Evolutionary conservation across 306 rosid genomes (phyloP), one percentile per base, ranked within the genome.

Genomic region (Rosa persica): DNA sequence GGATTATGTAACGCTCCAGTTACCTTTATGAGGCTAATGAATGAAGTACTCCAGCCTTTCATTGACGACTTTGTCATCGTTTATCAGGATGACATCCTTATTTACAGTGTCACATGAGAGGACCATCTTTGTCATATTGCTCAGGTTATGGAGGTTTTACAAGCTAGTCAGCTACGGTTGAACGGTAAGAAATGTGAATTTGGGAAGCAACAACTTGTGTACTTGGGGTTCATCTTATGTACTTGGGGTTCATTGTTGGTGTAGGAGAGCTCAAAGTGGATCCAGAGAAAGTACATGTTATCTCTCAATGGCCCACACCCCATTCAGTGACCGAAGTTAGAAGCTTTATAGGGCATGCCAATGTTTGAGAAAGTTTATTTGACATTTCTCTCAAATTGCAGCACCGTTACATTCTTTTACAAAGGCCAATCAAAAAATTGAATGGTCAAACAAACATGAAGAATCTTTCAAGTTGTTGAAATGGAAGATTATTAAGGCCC

Each of bases 121-220:
- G 23, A 19, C 49, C 51, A 67, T 42, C 19, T n/a, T 42, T 5
- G 0, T 65, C 70, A 67, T 42, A 67, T 67, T 71, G 43, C 40
- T 71, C 7, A 47, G 5, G 5, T 6, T 71, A 30, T 30, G 36
- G 36, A 30, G 36, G 36, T 30, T 30, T 30, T 30, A 30, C 36
- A 30, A 30, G 36, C 36, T 30, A 30, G 36, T 30, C 3, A 30
- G 36, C 36, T 30, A 27, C 62, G 17, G 4, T 8, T 49, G 61
- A 72, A 71, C 6, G 61, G 15, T 1, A 71, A 71, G 22, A 71
- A 48, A 12, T 71, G 43, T 71, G 75, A 71, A 72, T 72, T 48
- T 17, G 17, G 17, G 17, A 49, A 72, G 2, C 17, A 27, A 16
- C 61, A 72, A 38, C 62, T 72, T 49, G 23, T 44, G 2, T 70